A percentile compares a stretch with the other conserved stretches of the same genome.
These are phyloP conservation scores for Moniliella sp. DNA, from an alignment of 1,284 basidiomycete species.

Conservation along the genomic window DNA sequence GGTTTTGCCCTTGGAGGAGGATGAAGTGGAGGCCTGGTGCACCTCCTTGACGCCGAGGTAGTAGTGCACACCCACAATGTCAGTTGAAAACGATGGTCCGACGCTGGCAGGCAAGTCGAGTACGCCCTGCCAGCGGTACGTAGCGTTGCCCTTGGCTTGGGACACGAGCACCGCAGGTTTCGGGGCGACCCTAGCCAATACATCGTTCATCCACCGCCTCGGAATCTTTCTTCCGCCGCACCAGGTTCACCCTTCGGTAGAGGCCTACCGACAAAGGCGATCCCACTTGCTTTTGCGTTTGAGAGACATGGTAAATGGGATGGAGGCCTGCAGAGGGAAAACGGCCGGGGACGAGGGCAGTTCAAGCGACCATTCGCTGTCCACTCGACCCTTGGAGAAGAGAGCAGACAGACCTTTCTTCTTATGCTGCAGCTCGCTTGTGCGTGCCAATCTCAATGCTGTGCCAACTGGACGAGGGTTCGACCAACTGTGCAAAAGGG, in stretches of 20 bases:
- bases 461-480: slow-evolving; percentile 4
- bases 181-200: not conserved
- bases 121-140: slow-evolving; percentile 6
- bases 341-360: not conserved
- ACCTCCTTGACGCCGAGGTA: slow-evolving; percentile 12
- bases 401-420: not conserved
- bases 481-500: slow-evolving; percentile 1
- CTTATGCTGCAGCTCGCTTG: not conserved
- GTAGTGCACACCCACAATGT: slow-evolving; percentile 13
- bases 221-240: no score
- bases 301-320: not conserved
- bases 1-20: no score
- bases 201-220: no score
- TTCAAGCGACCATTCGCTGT: not conserved
- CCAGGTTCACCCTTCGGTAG: no score
- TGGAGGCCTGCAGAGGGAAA: not conserved
- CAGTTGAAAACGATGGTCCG: slow-evolving; percentile 11
- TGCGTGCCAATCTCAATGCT: slow-evolving; percentile 1
- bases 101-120: slow-evolving; percentile 10
- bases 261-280: no score
- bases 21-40: no score
- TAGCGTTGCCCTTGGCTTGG: not conserved
- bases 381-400: not conserved
- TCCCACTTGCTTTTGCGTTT: not conserved
- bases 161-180: not conserved